A percentile compares a stretch with the other conserved stretches of the same genome.
Conservation (phyloP, 495 filamentous ascomycete species). For the Clavariopsis aquatica region DNA sequence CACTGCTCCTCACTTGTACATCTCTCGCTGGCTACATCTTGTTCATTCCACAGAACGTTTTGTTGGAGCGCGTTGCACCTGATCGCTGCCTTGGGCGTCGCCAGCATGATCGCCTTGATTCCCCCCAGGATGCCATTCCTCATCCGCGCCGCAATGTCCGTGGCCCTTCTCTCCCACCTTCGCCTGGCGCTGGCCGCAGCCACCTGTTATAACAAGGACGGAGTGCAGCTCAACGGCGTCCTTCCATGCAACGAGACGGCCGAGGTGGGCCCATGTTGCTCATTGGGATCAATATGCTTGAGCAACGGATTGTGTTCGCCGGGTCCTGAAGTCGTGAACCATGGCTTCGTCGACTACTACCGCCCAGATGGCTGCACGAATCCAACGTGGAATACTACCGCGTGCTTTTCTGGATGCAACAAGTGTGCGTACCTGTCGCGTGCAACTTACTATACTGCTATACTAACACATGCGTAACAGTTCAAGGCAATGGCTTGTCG, state of each 20-base stretch:
- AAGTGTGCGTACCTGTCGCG: not conserved
- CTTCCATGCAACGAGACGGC: not conserved
- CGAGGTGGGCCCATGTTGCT: not conserved
- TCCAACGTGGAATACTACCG: not conserved
- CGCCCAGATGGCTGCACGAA: slow-evolving; percentile 9
- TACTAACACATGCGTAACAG: not conserved
- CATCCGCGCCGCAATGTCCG: not conserved
- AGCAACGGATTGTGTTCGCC: slow-evolving; percentile 7
- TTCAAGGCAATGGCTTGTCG: slow-evolving; percentile 1
- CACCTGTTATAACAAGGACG: not conserved
- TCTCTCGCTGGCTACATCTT: not conserved
- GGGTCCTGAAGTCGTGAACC: not conserved
- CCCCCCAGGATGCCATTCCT: not conserved
- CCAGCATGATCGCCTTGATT: not conserved
- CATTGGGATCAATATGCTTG: not conserved
- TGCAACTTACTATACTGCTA: not conserved
- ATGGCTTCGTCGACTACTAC: slow-evolving; percentile 6
- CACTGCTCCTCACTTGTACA: not conserved
- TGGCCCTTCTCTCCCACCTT: not conserved
- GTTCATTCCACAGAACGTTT: not conserved
- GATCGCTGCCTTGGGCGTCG: not conserved
- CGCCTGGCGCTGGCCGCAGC: not conserved
- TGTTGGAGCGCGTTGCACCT: not conserved
- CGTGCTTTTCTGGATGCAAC: slow-evolving; percentile 8
- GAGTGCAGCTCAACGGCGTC: not conserved